Conservation (phyloP, 2,329 filamentous ascomycete species). For the Leptographium procerum region DNA sequence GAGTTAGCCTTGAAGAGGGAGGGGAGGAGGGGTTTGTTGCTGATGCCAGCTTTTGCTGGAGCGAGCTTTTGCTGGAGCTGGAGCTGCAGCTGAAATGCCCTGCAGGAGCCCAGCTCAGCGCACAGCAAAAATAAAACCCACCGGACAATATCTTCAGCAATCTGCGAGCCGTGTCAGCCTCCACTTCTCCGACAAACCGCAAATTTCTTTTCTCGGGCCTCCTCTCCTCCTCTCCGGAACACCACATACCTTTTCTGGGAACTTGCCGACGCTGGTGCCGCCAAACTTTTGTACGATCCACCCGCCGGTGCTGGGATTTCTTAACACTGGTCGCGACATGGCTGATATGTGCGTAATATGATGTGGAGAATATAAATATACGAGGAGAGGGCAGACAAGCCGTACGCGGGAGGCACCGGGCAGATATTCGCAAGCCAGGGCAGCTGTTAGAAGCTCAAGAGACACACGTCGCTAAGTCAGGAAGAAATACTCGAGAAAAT, state of each 20-base stretch:
- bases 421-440: not conserved
- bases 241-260: slow-evolving; percentile 35
- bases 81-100: too few species aligned
- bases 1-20: not conserved
- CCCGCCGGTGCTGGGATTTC: slow-evolving; percentile 6
- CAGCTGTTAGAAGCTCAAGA: not conserved
- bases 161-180: slow-evolving; percentile 23
- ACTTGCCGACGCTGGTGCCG: slow-evolving; percentile 47
- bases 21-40: too few species aligned
- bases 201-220: not conserved
- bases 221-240: slow-evolving; percentile 13
- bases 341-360: not conserved
- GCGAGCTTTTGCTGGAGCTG: too few species aligned
- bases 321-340: slow-evolving; percentile 10
- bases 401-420: not conserved
- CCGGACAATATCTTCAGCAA: slow-evolving; percentile 14
- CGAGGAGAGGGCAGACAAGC: too few species aligned
- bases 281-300: slow-evolving; percentile 54
- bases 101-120: too few species aligned
- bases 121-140: slow-evolving; percentile 3
- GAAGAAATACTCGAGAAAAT: not conserved
- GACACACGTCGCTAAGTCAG: not conserved
- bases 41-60: too few species aligned
- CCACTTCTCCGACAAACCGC: not conserved
- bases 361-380: too few species aligned